Percentiles rank a stretch among this genome's conserved stretches.
phyloP scores from a whole-genome alignment of 768 basidiomycete genomes.

The button mushroom (Agaricus bisporus) region DNA sequence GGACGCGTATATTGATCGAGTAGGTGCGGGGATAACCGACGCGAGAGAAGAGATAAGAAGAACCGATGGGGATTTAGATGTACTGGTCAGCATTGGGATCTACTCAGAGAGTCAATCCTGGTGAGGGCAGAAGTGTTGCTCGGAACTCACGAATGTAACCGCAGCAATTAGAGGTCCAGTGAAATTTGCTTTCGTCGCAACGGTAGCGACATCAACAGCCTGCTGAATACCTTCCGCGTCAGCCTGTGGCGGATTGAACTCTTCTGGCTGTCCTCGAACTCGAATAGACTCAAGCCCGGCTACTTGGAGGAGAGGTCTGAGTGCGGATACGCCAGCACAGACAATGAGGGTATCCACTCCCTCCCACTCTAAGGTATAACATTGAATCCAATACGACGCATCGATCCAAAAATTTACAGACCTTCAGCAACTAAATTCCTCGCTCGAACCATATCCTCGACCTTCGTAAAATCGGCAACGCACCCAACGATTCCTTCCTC shows the following conservation, averaged over 20 bases:
- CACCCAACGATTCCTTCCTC: slow-evolving; percentile 39
- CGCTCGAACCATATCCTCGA: slow-evolving; percentile 61
- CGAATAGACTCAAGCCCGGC: slow-evolving; percentile 44
- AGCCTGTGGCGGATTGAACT: slow-evolving; percentile 30
- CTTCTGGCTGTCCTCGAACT: slow-evolving; percentile 6
- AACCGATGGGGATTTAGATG: slow-evolving; percentile 65
- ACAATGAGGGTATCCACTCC: slow-evolving; percentile 82
- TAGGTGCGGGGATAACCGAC: slow-evolving; percentile 78
- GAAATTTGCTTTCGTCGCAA: slow-evolving; percentile 60
- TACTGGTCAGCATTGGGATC: slow-evolving; percentile 69
- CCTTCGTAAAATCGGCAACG: slow-evolving; percentile 56
- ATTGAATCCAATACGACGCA: neutral
- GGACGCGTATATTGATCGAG: slow-evolving; percentile 76
- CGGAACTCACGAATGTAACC: slow-evolving; percentile 56
- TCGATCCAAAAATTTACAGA: slow-evolving; percentile 23
- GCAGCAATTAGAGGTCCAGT: slow-evolving; percentile 65
- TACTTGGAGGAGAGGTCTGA: slow-evolving; percentile 68
- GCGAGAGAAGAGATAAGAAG: slow-evolving; percentile 77
- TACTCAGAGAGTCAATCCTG: slow-evolving; percentile 21
- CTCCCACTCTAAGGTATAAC: slow-evolving; percentile 54
- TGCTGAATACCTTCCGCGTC: slow-evolving; percentile 51
- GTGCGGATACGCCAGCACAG: slow-evolving; percentile 77
- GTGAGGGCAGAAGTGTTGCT: neutral
- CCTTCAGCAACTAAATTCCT: slow-evolving; percentile 48
- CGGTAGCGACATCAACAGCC: slow-evolving; percentile 48